A percentile compares a stretch with the other conserved stretches of the same genome.
These are phyloP conservation scores for Bolboschoenus planiculmis DNA, from an alignment of 176 grass and related monocot species.

Conservation along the genomic window DNA sequence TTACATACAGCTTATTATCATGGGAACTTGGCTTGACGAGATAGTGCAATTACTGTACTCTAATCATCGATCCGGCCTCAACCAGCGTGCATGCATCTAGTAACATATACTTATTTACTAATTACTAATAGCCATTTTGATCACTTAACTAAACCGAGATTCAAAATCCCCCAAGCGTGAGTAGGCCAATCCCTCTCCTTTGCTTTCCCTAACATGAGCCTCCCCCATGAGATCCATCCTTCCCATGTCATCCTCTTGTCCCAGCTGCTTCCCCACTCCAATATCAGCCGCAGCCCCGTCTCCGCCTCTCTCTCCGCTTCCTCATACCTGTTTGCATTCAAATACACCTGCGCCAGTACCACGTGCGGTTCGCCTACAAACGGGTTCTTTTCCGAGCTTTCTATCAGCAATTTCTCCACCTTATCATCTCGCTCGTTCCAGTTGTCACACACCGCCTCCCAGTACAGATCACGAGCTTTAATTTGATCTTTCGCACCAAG, in stretches of 20 bases:
- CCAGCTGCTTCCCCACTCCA: slow-evolving; percentile 82
- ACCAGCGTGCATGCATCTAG: not conserved
- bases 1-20: not conserved
- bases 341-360: slow-evolving; percentile 36
- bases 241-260: slow-evolving; percentile 87
- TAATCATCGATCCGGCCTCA: not conserved
- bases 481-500: slow-evolving; percentile 39
- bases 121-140: too few species aligned
- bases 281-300: slow-evolving; percentile 42
- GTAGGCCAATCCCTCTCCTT: slow-evolving; percentile 58
- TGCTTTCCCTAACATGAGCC: slow-evolving; percentile 54
- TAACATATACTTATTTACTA: too few species aligned
- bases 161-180: slow-evolving; percentile 50
- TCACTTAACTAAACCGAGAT: slow-evolving; percentile 46
- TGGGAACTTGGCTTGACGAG: not conserved
- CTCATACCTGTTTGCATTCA: slow-evolving; percentile 51
- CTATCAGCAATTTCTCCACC: slow-evolving; percentile 29
- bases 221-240: slow-evolving; percentile 68
- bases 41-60: not conserved
- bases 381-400: slow-evolving; percentile 42
- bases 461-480: slow-evolving; percentile 50
- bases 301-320: slow-evolving; percentile 47
- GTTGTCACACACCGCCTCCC: slow-evolving; percentile 39
- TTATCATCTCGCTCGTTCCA: slow-evolving; percentile 10
- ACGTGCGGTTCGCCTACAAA: slow-evolving; percentile 54